Conservation (phyloP, 1,284 basidiomycete genomes). For the Ustilago sp. region DNA sequence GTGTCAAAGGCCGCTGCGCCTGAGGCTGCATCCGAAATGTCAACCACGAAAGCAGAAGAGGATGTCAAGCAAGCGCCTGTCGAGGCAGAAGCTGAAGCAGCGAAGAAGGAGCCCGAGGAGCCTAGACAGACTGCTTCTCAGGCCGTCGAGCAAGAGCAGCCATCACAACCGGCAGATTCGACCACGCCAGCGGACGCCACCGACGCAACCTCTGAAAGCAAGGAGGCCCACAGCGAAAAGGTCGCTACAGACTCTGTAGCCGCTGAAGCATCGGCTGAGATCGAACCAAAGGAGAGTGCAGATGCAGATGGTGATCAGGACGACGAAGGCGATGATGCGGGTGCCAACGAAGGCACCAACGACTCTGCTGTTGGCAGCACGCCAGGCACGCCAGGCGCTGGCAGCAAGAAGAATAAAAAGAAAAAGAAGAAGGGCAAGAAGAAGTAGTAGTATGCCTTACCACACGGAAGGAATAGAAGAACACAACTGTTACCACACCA, state of each 20-base stretch:
- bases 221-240: neutral
- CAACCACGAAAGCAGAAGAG: neutral
- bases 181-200: neutral
- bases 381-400: constrained; percentile 78
- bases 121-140: neutral
- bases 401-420: constrained; percentile 80
- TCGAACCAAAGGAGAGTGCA: constrained; percentile 6
- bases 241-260: neutral
- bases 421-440: constrained; percentile 54
- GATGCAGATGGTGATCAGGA: constrained; percentile 75
- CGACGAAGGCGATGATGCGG: constrained; percentile 75
- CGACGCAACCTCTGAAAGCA: neutral
- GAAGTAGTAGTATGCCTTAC: constrained; percentile 19
- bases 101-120: neutral
- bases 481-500: neutral
- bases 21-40: neutral
- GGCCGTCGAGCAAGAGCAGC: neutral
- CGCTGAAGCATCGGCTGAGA: neutral
- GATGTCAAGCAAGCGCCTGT: neutral
- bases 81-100: neutral
- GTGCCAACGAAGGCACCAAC: constrained; percentile 76
- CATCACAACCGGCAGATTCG: neutral
- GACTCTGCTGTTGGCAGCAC: constrained; percentile 84
- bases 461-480: neutral
- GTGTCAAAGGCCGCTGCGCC: neutral